Percentiles rank a stretch among this genome's conserved stretches.
Conservation (phyloP, 2,329 filamentous ascomycete genomes). For the Rutstroemia sp. region DNA sequence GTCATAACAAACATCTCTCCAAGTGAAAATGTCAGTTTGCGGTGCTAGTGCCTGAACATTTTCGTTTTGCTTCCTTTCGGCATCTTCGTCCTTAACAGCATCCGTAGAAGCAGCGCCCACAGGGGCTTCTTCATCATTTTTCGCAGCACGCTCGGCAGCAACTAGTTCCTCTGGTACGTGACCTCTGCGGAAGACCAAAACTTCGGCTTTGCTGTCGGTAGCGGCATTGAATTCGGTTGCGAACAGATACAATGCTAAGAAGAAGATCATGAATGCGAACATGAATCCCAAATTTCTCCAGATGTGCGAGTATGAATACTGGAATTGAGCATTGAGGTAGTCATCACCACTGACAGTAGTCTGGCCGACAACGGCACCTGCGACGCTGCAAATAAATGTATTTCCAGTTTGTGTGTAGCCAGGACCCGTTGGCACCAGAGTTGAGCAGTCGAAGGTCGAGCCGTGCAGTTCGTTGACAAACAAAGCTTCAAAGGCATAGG, state of each 20-base stretch:
- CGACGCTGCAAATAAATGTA: conserved; percentile 44
- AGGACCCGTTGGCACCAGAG: conserved; percentile 17
- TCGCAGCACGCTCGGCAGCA: conserved; percentile 19
- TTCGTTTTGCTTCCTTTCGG: conserved; percentile 18
- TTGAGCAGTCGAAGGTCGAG: conserved; percentile 17
- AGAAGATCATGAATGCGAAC: conserved; percentile 56
- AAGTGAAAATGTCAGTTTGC: conserved; percentile 19
- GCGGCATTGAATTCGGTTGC: conserved; percentile 56
- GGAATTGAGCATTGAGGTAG: conserved; percentile 48
- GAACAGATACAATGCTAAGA: conserved; percentile 54
- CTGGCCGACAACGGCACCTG: conserved; percentile 49
- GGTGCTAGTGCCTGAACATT: conserved; percentile 25
- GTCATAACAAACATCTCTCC: conserved; percentile 56
- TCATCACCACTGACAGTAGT: conserved; percentile 48
- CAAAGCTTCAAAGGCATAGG: conserved; percentile 72
- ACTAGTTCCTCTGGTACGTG: conserved; percentile 28
- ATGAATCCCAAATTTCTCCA: conserved; percentile 59
- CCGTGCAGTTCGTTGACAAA: conserved; percentile 73
- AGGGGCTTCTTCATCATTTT: conserved; percentile 36
- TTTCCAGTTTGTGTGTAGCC: conserved; percentile 14
- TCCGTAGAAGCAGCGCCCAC: neutral
- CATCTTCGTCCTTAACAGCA: conserved; percentile 1
- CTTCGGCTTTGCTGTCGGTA: conserved; percentile 69
- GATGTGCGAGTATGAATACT: conserved; percentile 43
- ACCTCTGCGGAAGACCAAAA: conserved; percentile 67